Base-by-base conservation (phyloP, 2,329 filamentous ascomycete species). In the Daldinia eschscholtzii region DNA sequence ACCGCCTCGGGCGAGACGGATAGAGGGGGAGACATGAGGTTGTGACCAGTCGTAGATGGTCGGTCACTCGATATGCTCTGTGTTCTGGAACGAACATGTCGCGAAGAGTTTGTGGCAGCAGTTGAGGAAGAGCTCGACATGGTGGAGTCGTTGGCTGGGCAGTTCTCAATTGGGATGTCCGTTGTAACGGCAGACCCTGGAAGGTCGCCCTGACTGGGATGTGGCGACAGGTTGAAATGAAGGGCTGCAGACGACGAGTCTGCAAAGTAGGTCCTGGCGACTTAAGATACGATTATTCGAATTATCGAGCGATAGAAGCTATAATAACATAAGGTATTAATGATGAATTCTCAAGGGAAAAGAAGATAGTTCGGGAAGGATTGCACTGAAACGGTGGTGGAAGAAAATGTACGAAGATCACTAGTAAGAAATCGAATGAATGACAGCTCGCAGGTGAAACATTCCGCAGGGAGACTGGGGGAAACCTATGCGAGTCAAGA, bases 1-100 rank as follows among this genome's bases (percentile, higher is more conserved):
- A 90, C 92, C 33, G 96, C 91, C 72, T 91, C 85, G 9, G 95
- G 96, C 52, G 90, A 90, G 65, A 95, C 87, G 57, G 84, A 83
- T 37, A 87, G 79, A 18, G 93, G 92, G 59, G 92, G 92, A 53
- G 89, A 88, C 79, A 88, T 85, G 57, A 92, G 81, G 75, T 86
- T 86, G 76, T 84, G 83, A 79, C 81, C 83, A 70, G 87, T 84
- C 70, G 86, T 82, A 5, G 91, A 92, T 26, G 90, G 88, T 67
- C 88, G 83, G 79, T 93, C 91, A 83, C 91, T 93, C 68, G 89
- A 92, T 71, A 92, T 85, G 80, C 91, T 93, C 72, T 87, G 86
- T 13, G 86, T 84, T 74, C 87, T 83, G 39, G 87, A 87, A 28
- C 74, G 77, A 72, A 62, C 70, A 68, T 67, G 65, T 61, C 72